Conservation (phyloP, 441 rosid genomes). For the Biscutella laevigata region DNA sequence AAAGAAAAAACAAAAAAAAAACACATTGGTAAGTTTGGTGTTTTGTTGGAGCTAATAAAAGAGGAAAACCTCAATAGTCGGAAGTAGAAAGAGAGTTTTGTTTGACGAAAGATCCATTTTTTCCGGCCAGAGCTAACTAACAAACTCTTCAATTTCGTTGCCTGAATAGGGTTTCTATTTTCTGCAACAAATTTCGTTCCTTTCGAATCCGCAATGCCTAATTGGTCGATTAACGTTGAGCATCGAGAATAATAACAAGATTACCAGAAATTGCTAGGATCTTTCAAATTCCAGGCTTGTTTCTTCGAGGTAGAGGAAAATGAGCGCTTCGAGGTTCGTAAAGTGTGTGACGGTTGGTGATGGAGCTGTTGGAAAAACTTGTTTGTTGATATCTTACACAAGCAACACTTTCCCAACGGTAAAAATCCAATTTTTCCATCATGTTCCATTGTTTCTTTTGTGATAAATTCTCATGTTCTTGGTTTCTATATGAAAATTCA, state of each 20-base stretch:
- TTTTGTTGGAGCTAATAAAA: too few relatives aligned
- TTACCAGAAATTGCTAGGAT: neutral
- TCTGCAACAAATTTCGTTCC: slow-evolving; percentile 2
- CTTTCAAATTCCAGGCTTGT: neutral
- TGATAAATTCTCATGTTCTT: neutral
- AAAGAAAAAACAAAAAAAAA: too few relatives aligned
- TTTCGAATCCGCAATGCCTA: slow-evolving; percentile 12
- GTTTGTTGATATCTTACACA: slow-evolving; percentile 38
- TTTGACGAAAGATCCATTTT: slow-evolving; percentile 38
- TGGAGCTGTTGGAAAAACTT: slow-evolving; percentile 38
- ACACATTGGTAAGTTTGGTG: too few relatives aligned
- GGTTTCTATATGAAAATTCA: slow-evolving; percentile 12
- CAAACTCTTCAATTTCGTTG: slow-evolving; percentile 7
- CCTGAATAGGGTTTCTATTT: slow-evolving; percentile 10
- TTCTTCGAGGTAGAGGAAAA: neutral
- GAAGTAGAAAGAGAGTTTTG: slow-evolving; percentile 15
- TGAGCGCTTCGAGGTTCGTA: slow-evolving; percentile 32
- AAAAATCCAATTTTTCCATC: neutral
- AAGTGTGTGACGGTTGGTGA: slow-evolving; percentile 35
- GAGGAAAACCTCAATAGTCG: slow-evolving; percentile 31
- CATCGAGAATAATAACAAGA: too few relatives aligned
- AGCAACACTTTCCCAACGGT: slow-evolving; percentile 41
- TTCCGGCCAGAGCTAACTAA: slow-evolving; percentile 35
- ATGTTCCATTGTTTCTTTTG: neutral
- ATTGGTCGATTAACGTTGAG: slow-evolving; percentile 16